Evolutionary conservation across 1,284 basidiomycete species (phyloP).

Genomic region (Neolentinus lepideus): DNA sequence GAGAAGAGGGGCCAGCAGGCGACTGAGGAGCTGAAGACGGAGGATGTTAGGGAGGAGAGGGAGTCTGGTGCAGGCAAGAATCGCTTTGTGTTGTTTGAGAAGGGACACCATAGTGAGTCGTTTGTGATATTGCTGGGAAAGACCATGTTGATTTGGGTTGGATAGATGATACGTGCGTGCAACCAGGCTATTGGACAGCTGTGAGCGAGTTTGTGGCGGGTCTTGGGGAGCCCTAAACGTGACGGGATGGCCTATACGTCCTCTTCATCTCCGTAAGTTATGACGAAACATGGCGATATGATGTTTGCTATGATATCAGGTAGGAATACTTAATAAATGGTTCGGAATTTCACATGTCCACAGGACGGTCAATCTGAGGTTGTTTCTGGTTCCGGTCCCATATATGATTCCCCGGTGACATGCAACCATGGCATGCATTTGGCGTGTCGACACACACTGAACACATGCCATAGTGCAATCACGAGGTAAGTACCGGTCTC

Average conservation of each 20-base stretch:
- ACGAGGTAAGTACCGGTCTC: too few relatives aligned
- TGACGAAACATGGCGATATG: too few relatives aligned
- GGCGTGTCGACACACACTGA: too few relatives aligned
- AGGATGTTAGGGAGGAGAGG: not conserved
- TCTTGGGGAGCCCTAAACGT: not conserved
- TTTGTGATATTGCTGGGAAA: conserved; percentile 1
- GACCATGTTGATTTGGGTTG: not conserved
- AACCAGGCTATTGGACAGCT: conserved; percentile 25
- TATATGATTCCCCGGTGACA: too few relatives aligned
- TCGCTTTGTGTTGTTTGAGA: conserved; percentile 10
- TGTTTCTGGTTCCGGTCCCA: not conserved
- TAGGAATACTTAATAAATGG: not conserved
- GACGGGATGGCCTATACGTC: too few relatives aligned
- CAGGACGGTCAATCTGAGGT: too few relatives aligned
- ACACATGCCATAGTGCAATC: too few relatives aligned
- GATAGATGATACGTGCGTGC: conserved; percentile 28
- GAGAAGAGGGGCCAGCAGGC: conserved; percentile 29
- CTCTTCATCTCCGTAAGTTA: too few relatives aligned
- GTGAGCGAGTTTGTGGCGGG: conserved; percentile 21
- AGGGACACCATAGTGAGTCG: conserved; percentile 11
- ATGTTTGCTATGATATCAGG: not conserved
- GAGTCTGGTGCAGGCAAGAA: not conserved
- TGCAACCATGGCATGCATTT: too few relatives aligned
- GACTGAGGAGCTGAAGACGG: not conserved
- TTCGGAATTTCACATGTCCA: not conserved